Base-by-base conservation (phyloP, 331 rosid genomes). In the Dryas integrifolia region DNA sequence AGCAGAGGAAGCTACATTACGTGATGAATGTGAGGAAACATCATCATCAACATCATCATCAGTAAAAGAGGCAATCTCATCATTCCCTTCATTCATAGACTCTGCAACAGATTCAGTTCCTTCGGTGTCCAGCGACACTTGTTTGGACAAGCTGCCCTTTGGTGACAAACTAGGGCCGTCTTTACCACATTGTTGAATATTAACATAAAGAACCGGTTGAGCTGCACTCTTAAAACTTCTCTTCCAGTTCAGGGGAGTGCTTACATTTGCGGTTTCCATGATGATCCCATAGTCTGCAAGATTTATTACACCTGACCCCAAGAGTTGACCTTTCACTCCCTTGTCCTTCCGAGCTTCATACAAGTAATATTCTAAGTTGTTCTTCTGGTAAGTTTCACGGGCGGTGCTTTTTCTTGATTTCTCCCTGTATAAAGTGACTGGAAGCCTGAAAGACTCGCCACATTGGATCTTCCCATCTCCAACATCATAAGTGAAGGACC, bases 61-160 rank as follows among this genome's bases (percentile, higher is more conserved):
- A 0, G 94, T 92, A 73, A 89, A 92, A 68, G 94, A 69, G 16
- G 86, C 89, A 64, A 89, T 89, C 77, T 82, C 88, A 62, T 82
- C 90, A 70, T 79, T 71, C 56, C 57, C 77, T 16, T 75, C 82
- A 81, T 71, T 80, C 39, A 72, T 21, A 14, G 88, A 85, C 53
- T 74, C 89, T 7, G 92, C 76, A 26, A 59, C 75, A 59, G 88
- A 86, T 65, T 81, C 92, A 46, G 53, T 80, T 78, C 70, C 90
- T 74, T 83, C 90, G 72, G 75, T 84, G 15, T 83, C 91, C 48
- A 64, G 35, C 5, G 88, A 82, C 46, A 73, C 76, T 62, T 82
- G 85, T 74, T 85, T 88, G 24, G 95, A 86, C 67, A 82, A 76
- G 82, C 70, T 65, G 75, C 86, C 67, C 47, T 74, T 70, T 51